phyloP scores from a whole-genome alignment of 352 stramenopile genomes.

The Plasmopara halstedii region DNA sequence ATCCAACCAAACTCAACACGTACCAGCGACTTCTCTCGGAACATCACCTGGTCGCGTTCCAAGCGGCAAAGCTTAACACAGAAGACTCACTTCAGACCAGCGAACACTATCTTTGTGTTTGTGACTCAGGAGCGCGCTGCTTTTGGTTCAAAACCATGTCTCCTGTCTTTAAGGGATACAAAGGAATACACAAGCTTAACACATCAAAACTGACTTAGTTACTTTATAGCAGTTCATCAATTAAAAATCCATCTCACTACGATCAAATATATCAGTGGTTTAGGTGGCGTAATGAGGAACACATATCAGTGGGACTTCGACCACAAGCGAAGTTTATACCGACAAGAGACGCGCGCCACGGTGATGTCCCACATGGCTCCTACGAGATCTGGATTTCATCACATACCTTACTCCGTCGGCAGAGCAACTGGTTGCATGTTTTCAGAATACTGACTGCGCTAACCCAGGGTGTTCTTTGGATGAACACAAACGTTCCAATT shows the following conservation, averaged over 20 bases:
- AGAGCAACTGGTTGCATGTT: not conserved
- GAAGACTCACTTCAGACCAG: slow-evolving; percentile 11
- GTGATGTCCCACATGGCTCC: slow-evolving; percentile 3
- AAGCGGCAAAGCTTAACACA: slow-evolving; percentile 15
- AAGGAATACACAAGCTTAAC: slow-evolving; percentile 6
- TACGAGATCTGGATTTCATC: not conserved
- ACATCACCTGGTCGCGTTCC: slow-evolving; percentile 5
- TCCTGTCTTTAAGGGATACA: slow-evolving; percentile 3
- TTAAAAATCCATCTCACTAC: slow-evolving; percentile 3
- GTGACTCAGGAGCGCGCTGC: slow-evolving; percentile 9
- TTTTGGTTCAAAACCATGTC: slow-evolving; percentile 12
- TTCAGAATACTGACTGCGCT: slow-evolving; percentile 1
- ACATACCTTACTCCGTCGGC: not conserved
- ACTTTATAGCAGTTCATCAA: slow-evolving; percentile 7
- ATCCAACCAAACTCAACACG: not conserved
- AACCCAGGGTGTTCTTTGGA: slow-evolving; percentile 12
- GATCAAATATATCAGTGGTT: slow-evolving; percentile 2
- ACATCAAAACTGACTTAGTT: slow-evolving; percentile 6
- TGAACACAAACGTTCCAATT: slow-evolving; percentile 8
- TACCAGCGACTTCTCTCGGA: slow-evolving; percentile 10
- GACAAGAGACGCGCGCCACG: not conserved
- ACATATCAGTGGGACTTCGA: slow-evolving; percentile 1
- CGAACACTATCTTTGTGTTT: slow-evolving; percentile 1
- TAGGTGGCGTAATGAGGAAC: slow-evolving; percentile 14
- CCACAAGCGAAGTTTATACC: slow-evolving; percentile 2